Evolutionary conservation across 176 grass and related monocot genomes (phyloP).

Genomic region (Triticum dicoccoides): DNA sequence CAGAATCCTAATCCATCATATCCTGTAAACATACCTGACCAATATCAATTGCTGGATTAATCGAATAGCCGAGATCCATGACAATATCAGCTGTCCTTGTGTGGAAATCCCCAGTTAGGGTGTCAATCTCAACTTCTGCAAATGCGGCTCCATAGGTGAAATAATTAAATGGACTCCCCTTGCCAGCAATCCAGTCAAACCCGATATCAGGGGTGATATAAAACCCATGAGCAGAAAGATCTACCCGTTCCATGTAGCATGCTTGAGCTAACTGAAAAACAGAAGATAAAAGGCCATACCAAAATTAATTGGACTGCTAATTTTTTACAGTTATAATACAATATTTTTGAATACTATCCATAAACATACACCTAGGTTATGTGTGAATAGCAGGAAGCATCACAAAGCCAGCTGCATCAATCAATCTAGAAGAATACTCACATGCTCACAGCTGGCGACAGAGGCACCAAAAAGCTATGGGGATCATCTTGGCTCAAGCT

Average conservation of each 20-base stretch:
- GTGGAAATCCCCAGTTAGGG: slow-evolving; percentile 94
- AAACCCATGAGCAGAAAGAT: slow-evolving; percentile 95
- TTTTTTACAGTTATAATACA: background rate
- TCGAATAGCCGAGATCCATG: slow-evolving; percentile 88
- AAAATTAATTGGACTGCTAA: slow-evolving; percentile 14
- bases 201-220: slow-evolving; percentile 81
- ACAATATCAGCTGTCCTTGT: slow-evolving; percentile 76
- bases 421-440: background rate
- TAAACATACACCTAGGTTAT: background rate
- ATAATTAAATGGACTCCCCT: slow-evolving; percentile 82
- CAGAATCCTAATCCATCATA: background rate
- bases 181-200: slow-evolving; percentile 70
- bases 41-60: slow-evolving; percentile 97
- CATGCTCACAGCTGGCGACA: background rate
- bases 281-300: background rate
- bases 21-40: slow-evolving; percentile 62
- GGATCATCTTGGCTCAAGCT: background rate
- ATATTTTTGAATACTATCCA: background rate
- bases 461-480: background rate
- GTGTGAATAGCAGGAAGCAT: background rate
- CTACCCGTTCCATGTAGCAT: slow-evolving; percentile 81
- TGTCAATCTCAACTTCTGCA: slow-evolving; percentile 97
- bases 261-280: slow-evolving; percentile 57
- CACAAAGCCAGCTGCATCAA: background rate
- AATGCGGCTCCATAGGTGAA: slow-evolving; percentile 96